Evolutionary conservation across 2,329 filamentous ascomycete species (phyloP).

Genomic region (Aspergillus melleus): DNA sequence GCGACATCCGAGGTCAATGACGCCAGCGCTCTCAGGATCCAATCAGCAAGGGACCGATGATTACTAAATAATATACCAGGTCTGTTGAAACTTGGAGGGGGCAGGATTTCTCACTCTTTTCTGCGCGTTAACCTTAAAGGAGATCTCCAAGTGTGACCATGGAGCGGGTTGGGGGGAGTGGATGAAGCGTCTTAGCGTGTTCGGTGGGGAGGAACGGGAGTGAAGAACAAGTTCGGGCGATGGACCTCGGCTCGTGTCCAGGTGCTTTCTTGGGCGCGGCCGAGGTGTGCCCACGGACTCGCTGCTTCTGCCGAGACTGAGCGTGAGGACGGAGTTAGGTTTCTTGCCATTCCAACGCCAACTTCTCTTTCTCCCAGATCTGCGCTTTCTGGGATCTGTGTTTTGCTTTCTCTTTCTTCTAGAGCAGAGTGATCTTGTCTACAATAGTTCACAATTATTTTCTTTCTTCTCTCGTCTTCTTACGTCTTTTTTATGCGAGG

Average conservation of each 20-base stretch:
- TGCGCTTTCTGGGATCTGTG: not conserved
- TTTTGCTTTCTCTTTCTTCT: not conserved
- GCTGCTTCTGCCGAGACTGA: not conserved
- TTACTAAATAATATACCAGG: not conserved
- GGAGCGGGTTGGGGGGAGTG: not conserved
- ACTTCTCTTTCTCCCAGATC: not conserved
- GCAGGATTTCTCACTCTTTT: not conserved
- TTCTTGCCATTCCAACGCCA: too few relatives aligned
- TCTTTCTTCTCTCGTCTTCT: slow-evolving; percentile 8
- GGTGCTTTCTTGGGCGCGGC: slow-evolving; percentile 26
- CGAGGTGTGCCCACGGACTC: slow-evolving; percentile 29
- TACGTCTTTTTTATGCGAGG: not conserved
- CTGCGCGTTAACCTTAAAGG: not conserved
- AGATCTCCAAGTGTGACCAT: not conserved
- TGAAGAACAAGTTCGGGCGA: slow-evolving; percentile 8
- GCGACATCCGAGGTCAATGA: slow-evolving; percentile 20
- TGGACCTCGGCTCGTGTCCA: slow-evolving; percentile 33
- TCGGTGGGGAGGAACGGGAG: slow-evolving; percentile 21
- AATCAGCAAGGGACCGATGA: not conserved
- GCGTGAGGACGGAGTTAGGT: too few relatives aligned
- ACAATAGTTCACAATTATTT: not conserved
- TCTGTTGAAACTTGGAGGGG: too few relatives aligned
- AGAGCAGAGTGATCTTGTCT: not conserved
- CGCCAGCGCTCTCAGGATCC: not conserved
- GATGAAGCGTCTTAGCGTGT: not conserved